Base-by-base conservation (phyloP, 208 protist species). In the Wallacemonas collosoma region DNA sequence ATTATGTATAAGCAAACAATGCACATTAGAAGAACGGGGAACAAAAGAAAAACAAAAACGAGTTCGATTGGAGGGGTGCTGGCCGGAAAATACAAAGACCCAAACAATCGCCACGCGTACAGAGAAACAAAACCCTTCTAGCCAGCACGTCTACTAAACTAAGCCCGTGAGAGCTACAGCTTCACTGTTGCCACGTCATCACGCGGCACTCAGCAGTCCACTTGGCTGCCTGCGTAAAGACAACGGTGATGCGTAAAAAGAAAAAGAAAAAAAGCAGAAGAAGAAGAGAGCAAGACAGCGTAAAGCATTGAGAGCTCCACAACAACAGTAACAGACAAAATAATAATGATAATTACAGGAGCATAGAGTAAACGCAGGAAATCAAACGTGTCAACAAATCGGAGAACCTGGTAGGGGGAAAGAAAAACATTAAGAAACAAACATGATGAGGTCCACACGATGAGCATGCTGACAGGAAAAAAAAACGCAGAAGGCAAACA, bases 191-290 rank as follows among this genome's bases (percentile, higher is more conserved):
- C 45, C 6, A 14, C 0, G 6, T 50, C 45, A 50, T 12, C 45
- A 6, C 45, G 45, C 12, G 45, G 8, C 12, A 14, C 45, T 12
- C 45, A 6, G 12, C 45, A 14, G 45, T 50, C 45, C 8, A 50
- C 8, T 26, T 26, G 26, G 26, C 26, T 26, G 26, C 26, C 26
- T 50, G 45, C 45, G 8, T 50, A 12, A 50, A 50, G 45, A 14
- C 45, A 50, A 12, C 45, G 12, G 45, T 50, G 6, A 6, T 50
- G 45, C 8, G 14, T 53, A 55, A 56, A 54, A 57, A 72, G 50
- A 79, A 61, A 61, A 74, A 68, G 47, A 72, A 69, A 68, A 78
- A 68, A 62, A 73, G 47, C n/a, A 39, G 69, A 54, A 69, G 53
- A 63, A 47, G 50, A 62, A 61, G 12, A 67, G 41, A 57, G 61